phyloP scores from a whole-genome alignment of 2,329 filamentous ascomycete genomes.

The Knoxdaviesia capensis region DNA sequence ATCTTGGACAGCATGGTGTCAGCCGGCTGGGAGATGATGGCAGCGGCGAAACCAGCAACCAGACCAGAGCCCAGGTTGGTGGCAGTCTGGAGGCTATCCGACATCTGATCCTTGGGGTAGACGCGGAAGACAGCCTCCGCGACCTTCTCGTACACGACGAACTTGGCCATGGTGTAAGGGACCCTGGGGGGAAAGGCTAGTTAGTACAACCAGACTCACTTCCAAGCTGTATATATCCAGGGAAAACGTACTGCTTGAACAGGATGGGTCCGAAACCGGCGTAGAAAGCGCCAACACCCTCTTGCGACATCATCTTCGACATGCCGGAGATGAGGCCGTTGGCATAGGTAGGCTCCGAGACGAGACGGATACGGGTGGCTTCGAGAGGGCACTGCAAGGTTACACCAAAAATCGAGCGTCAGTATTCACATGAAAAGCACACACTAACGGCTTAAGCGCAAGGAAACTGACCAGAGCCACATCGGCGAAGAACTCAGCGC shows the following conservation, averaged over 20 bases:
- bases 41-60: slow-evolving; percentile 49
- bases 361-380: slow-evolving; percentile 84
- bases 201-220: too few relatives aligned
- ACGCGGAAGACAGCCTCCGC: slow-evolving; percentile 48
- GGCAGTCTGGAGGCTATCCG: slow-evolving; percentile 49
- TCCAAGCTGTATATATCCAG: too few relatives aligned
- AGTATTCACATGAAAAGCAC: too few relatives aligned
- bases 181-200: slow-evolving; percentile 29
- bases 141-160: slow-evolving; percentile 85
- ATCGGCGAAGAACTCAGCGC: slow-evolving; percentile 51
- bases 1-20: slow-evolving; percentile 92
- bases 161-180: slow-evolving; percentile 89
- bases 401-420: too few relatives aligned
- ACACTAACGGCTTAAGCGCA: neutral
- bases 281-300: slow-evolving; percentile 77
- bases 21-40: slow-evolving; percentile 71
- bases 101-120: slow-evolving; percentile 52
- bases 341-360: slow-evolving; percentile 73
- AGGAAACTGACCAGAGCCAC: slow-evolving; percentile 37
- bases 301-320: slow-evolving; percentile 61
- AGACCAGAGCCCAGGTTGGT: slow-evolving; percentile 50
- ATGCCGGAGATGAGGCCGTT: slow-evolving; percentile 62
- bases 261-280: slow-evolving; percentile 75
- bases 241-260: slow-evolving; percentile 49
- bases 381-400: slow-evolving; percentile 51